phyloP scores from a whole-genome alignment of 805 yeast genomes.

The Candida berthetii region DNA sequence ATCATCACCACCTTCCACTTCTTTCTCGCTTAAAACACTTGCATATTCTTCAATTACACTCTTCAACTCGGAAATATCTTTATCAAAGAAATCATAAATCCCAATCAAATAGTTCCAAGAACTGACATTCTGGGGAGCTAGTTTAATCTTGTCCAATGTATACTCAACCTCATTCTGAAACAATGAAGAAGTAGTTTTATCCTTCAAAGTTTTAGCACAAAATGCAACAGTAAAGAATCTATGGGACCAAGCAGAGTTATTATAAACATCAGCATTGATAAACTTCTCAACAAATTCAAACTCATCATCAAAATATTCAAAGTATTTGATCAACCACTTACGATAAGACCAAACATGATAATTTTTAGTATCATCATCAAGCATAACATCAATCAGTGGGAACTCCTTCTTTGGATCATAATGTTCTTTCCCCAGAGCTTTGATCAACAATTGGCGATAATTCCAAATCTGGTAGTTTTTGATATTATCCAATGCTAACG shows the following conservation, averaged over 20 bases:
- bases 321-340: conserved; percentile 70
- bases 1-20: conserved; percentile 15
- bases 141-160: conserved; percentile 39
- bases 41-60: conserved; percentile 40
- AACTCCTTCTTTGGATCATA: conserved; percentile 50
- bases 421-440: conserved; percentile 20
- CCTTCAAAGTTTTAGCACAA: conserved; percentile 5
- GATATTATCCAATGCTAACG: conserved; percentile 65
- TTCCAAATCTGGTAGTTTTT: conserved; percentile 98
- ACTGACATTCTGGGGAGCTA: conserved; percentile 77
- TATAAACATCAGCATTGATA: conserved; percentile 62
- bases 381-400: conserved; percentile 59
- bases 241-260: conserved; percentile 93
- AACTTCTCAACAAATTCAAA: conserved; percentile 39
- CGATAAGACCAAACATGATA: conserved; percentile 96
- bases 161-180: conserved; percentile 47
- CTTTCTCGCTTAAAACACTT: conserved; percentile 14
- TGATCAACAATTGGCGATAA: conserved; percentile 67
- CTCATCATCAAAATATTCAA: conserved; percentile 46
- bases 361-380: conserved; percentile 78
- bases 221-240: conserved; percentile 49
- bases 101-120: conserved; percentile 83
- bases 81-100: conserved; percentile 28
- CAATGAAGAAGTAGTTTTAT: conserved; percentile 9
- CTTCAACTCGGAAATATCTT: conserved; percentile 32